These are phyloP conservation scores for Pseudogymnoascus sp. DNA, from an alignment of 2,329 filamentous ascomycete species.

Conservation along the genomic window DNA sequence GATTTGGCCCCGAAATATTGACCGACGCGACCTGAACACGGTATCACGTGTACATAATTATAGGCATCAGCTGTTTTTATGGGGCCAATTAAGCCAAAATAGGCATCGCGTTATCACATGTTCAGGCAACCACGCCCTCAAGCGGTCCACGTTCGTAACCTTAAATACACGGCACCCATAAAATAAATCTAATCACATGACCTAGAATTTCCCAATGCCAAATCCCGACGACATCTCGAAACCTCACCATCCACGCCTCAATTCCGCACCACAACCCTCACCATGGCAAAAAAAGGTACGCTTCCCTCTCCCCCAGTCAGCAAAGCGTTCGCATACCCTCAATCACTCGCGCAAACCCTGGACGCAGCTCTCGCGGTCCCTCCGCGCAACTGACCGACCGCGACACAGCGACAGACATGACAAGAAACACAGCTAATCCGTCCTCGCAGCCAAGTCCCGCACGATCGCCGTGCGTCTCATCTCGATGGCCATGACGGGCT, in stretches of 20 bases:
- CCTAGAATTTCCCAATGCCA: neutral
- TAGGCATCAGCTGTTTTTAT: constrained; percentile 6
- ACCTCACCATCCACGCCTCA: neutral
- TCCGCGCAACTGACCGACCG: neutral
- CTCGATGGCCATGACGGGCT: constrained; percentile 98
- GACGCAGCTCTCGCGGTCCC: too few relatives aligned
- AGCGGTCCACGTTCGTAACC: neutral
- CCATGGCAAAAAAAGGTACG: constrained; percentile 40
- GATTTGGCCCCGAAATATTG: neutral
- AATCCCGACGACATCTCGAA: neutral
- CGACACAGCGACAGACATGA: neutral
- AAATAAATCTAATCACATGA: constrained; percentile 4
- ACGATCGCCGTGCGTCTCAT: constrained; percentile 88
- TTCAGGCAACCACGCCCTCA: neutral
- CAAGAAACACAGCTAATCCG: neutral
- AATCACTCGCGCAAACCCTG: neutral
- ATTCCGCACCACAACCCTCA: constrained; percentile 13
- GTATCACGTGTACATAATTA: neutral
- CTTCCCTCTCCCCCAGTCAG: neutral
- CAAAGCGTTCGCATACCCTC: neutral
- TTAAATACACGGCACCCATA: neutral
- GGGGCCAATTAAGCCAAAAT: neutral
- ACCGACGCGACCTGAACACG: neutral
- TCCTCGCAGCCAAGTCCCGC: constrained; percentile 60
- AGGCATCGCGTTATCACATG: neutral